phyloP scores from a whole-genome alignment of 148 eudicot species.

The Chenopodium suecicum region DNA sequence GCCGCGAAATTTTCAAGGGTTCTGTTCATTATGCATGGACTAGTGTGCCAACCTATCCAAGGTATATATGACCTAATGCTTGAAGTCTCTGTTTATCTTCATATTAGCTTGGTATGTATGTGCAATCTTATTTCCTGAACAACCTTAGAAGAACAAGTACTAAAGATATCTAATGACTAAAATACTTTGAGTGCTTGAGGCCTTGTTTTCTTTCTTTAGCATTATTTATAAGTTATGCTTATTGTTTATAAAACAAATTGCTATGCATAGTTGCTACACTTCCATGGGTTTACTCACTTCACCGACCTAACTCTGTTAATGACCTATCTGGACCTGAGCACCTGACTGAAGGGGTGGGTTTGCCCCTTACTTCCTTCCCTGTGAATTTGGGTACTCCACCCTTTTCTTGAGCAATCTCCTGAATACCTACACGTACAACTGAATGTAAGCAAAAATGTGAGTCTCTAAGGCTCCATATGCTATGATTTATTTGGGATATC shows the following conservation, averaged over 20 bases:
- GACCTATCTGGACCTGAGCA: too few species aligned
- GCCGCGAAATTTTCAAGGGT: slow-evolving; percentile 77
- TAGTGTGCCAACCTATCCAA: slow-evolving; percentile 96
- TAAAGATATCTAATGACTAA: background rate
- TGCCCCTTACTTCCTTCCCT: background rate
- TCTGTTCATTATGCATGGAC: slow-evolving; percentile 97
- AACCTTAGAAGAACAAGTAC: background rate
- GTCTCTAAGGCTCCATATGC: background rate
- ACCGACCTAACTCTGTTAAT: too few species aligned
- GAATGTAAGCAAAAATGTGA: background rate
- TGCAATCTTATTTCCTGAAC: background rate
- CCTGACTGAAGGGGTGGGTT: background rate
- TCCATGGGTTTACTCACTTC: background rate
- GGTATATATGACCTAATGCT: slow-evolving; percentile 40
- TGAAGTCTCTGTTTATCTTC: background rate
- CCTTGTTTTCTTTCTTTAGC: background rate
- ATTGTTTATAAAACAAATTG: background rate
- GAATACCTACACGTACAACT: background rate
- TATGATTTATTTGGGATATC: background rate
- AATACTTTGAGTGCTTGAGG: background rate
- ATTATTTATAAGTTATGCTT: background rate
- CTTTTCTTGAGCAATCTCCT: background rate
- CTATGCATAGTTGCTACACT: background rate
- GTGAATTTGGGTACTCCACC: background rate
- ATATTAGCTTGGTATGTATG: background rate